Conservation (phyloP, 768 basidiomycete species). For the Antrodiella citrinella region DNA sequence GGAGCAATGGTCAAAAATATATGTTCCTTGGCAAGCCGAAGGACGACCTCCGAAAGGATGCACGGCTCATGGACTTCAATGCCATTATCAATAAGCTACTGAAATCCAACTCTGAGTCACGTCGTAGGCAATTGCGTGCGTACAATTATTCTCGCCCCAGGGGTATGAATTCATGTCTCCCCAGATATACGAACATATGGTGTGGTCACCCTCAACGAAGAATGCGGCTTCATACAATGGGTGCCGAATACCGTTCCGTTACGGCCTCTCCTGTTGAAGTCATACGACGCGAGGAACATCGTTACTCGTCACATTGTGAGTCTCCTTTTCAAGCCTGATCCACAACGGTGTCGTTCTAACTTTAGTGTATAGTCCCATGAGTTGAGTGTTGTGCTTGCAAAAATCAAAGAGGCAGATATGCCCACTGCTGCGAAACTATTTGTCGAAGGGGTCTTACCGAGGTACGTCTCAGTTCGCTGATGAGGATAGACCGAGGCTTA, state of each 20-base stretch:
- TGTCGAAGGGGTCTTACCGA: constrained; percentile 41
- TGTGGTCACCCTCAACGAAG: constrained; percentile 96
- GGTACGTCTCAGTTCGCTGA: constrained; percentile 36
- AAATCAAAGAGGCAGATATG: constrained; percentile 41
- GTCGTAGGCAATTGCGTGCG: constrained; percentile 83
- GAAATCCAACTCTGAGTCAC: constrained; percentile 88
- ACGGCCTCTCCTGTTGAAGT: constrained; percentile 61
- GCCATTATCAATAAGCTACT: constrained; percentile 95
- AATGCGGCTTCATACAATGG: constrained; percentile 98
- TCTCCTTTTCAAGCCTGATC: no score
- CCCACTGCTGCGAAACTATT: constrained; percentile 47
- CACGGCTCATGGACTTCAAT: constrained; percentile 96
- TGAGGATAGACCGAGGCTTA: no score
- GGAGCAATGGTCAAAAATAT: constrained; percentile 77
- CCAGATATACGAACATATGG: constrained; percentile 93
- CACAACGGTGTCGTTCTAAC: constrained; percentile 34
- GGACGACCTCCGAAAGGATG: constrained; percentile 96
- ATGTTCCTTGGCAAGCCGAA: constrained; percentile 95
- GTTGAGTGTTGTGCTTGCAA: no score
- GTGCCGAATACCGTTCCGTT: constrained; percentile 87
- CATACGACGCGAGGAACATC: constrained; percentile 55
- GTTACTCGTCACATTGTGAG: no score
- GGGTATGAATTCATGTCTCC: no score
- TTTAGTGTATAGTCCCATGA: no score
- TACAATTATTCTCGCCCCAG: constrained; percentile 11